Percentiles rank a stretch among this genome's conserved stretches.
Conservation (phyloP, 306 rosid genomes). For the Glycine latifolia region DNA sequence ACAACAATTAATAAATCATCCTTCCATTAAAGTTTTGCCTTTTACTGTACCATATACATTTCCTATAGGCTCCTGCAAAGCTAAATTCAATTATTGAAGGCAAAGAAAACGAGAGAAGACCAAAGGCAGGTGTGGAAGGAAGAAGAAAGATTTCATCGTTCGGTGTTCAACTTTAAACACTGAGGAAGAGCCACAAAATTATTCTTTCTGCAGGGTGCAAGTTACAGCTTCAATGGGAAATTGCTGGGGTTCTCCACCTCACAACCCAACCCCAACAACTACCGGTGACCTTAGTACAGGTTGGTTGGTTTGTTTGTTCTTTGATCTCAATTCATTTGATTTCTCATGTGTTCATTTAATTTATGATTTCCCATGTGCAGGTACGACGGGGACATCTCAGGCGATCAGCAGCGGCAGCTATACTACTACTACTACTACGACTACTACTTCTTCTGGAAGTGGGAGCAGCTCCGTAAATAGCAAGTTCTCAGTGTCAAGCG, state of each 20-base stretch:
- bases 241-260: conserved; percentile 73
- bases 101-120: background rate
- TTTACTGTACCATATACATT: background rate
- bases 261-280: conserved; percentile 39
- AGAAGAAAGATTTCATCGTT: background rate
- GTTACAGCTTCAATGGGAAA: conserved; percentile 63
- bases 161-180: background rate
- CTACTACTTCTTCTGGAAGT: conserved; percentile 55
- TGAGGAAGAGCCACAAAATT: background rate
- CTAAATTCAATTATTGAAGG: conserved; percentile 34
- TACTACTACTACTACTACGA: background rate
- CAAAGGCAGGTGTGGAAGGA: background rate
- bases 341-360: background rate
- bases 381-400: conserved; percentile 58
- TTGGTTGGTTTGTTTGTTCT: conserved; percentile 27
- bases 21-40: background rate
- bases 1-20: background rate
- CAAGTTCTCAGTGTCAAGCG: conserved; percentile 67
- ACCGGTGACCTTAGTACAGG: conserved; percentile 66
- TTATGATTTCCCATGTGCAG: background rate
- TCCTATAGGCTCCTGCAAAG: background rate
- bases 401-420: conserved; percentile 62
- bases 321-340: conserved; percentile 6
- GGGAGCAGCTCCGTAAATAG: conserved; percentile 62
- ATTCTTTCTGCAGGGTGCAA: background rate